Conservation (phyloP, 2,329 filamentous ascomycete species). For the Hypomyces perniciosus region DNA sequence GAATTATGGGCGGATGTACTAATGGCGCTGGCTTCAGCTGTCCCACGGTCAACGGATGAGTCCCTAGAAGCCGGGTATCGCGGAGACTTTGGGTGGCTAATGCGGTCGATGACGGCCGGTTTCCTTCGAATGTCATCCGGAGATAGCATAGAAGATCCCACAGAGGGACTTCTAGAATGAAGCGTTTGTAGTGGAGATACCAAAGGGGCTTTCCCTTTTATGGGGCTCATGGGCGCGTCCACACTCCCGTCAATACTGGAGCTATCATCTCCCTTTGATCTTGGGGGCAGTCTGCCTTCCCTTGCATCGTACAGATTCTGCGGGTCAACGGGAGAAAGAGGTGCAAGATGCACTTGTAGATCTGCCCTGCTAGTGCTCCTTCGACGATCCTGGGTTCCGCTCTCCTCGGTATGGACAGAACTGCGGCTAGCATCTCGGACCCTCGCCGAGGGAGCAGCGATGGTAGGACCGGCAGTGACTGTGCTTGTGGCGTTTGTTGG, state of each 20-base stretch:
- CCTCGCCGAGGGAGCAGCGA: slow-evolving; percentile 42
- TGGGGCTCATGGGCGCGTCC: slow-evolving; percentile 36
- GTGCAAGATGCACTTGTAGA: slow-evolving; percentile 29
- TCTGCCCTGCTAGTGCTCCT: slow-evolving; percentile 41
- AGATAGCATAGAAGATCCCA: slow-evolving; percentile 29
- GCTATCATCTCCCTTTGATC: slow-evolving; percentile 37
- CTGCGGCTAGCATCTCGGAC: slow-evolving; percentile 42
- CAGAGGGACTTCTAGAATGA: slow-evolving; percentile 29
- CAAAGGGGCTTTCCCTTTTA: slow-evolving; percentile 29
- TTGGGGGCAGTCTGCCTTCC: slow-evolving; percentile 30
- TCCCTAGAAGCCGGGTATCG: slow-evolving; percentile 45
- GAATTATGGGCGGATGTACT: slow-evolving; percentile 54
- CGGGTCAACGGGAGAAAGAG: slow-evolving; percentile 27
- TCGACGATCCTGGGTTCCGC: slow-evolving; percentile 30
- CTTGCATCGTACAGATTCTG: slow-evolving; percentile 32
- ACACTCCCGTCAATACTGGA: slow-evolving; percentile 39
- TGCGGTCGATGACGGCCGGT: slow-evolving; percentile 50
- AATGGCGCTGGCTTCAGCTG: slow-evolving; percentile 50
- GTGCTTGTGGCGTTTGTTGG: slow-evolving; percentile 38
- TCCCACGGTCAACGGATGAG: slow-evolving; percentile 53
- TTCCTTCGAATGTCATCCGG: slow-evolving; percentile 36
- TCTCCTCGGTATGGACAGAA: slow-evolving; percentile 38
- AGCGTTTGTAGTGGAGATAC: slow-evolving; percentile 31
- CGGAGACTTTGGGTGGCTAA: slow-evolving; percentile 41
- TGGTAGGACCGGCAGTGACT: slow-evolving; percentile 37